Percentiles rank a stretch among this genome's conserved stretches.
Evolutionary conservation across 1,139 yeast species (phyloP).

Genomic region (Geotrichum carabidarum): DNA sequence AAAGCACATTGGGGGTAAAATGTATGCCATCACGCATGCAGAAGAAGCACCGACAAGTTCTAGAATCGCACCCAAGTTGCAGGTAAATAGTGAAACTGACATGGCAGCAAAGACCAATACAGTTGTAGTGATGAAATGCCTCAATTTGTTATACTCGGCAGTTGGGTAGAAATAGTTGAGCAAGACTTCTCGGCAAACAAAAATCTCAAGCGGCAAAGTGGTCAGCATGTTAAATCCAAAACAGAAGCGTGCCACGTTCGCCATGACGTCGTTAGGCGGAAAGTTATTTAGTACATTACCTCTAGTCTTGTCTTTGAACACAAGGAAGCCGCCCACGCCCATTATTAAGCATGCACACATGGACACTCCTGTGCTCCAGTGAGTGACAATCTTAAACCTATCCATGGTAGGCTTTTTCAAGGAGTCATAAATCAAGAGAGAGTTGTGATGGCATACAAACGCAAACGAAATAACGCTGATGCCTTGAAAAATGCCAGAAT

Average conservation of each 20-base stretch:
- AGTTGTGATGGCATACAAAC: slow-evolving; percentile 90
- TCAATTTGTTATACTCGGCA: slow-evolving; percentile 21
- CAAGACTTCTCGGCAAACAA: slow-evolving; percentile 81
- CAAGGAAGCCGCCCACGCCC: slow-evolving; percentile 74
- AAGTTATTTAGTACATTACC: slow-evolving; percentile 87
- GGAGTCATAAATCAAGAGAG: slow-evolving; percentile 82
- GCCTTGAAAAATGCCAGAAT: slow-evolving; percentile 73
- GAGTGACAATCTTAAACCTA: slow-evolving; percentile 72
- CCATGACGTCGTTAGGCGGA: slow-evolving; percentile 59
- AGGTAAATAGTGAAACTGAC: slow-evolving; percentile 72
- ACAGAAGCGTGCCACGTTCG: slow-evolving; percentile 82
- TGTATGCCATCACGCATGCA: slow-evolving; percentile 88
- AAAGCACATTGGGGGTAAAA: slow-evolving; percentile 81
- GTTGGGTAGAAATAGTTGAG: slow-evolving; percentile 52
- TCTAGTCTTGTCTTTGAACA: slow-evolving; percentile 71
- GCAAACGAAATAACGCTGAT: slow-evolving; percentile 90
- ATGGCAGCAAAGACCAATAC: slow-evolving; percentile 63
- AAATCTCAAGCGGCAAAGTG: slow-evolving; percentile 84
- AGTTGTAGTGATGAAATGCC: slow-evolving; percentile 65
- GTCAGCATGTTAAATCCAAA: slow-evolving; percentile 94
- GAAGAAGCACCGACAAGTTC: slow-evolving; percentile 91
- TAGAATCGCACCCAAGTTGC: slow-evolving; percentile 81
- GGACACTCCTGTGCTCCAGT: slow-evolving; percentile 75
- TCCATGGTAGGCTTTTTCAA: slow-evolving; percentile 68
- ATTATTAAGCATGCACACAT: slow-evolving; percentile 72